Evolutionary conservation across 169 alveolate species (phyloP).

Genomic region (Babesia caballi): DNA sequence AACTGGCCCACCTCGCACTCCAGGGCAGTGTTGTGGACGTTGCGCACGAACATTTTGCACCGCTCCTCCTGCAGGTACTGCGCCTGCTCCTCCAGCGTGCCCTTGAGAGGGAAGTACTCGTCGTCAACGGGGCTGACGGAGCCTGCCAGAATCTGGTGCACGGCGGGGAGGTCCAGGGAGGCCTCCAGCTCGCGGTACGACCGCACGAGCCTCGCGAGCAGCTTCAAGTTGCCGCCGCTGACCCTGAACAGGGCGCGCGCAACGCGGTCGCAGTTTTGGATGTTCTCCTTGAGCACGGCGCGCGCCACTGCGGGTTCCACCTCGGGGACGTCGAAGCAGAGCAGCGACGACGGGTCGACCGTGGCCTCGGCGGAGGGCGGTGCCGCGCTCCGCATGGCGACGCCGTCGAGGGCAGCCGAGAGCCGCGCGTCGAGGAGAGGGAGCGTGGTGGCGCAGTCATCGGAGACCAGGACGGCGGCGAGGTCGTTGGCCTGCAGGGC

Average conservation of each 20-base stretch:
- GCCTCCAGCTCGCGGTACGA: constrained; percentile 18
- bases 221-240: constrained; percentile 38
- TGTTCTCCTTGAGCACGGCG: background rate
- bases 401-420: background rate
- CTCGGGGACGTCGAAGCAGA: constrained; percentile 37
- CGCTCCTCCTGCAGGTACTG: constrained; percentile 43
- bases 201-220: constrained; percentile 8
- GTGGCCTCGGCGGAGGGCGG: background rate
- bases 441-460: constrained; percentile 3
- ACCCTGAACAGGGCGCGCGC: constrained; percentile 12
- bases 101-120: constrained; percentile 57
- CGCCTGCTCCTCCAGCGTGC: constrained; percentile 27
- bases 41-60: constrained; percentile 37
- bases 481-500: constrained; percentile 15
- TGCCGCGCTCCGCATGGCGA: background rate
- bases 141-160: constrained; percentile 58
- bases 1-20: constrained; percentile 30
- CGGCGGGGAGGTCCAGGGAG: constrained; percentile 31
- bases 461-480: constrained; percentile 32
- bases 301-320: constrained; percentile 6
- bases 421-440: background rate
- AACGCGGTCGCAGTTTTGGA: background rate
- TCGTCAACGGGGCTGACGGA: constrained; percentile 55
- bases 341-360: background rate
- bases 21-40: constrained; percentile 30